Base-by-base conservation (phyloP, 73 alveolate genomes). In the Halteria grandinella region DNA sequence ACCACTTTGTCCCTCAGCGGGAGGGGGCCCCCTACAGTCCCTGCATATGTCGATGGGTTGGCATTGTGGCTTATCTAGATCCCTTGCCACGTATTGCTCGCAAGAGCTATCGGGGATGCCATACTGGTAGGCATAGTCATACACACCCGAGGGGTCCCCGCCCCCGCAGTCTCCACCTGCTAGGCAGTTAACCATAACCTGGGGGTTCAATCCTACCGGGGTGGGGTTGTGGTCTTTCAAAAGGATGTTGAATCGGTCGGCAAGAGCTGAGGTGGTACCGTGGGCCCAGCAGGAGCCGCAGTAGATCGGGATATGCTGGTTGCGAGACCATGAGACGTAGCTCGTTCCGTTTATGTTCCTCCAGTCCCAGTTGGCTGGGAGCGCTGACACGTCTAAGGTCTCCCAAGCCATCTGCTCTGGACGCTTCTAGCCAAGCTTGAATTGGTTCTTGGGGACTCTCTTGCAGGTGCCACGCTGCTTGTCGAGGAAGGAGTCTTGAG, bases 191-290 rank as follows among this genome's bases (percentile, higher is more conserved):
- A 82, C 49, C 41, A 88, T 58, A 73, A 85, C 69, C 63, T 89
- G 69, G 21, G 52, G 75, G 51, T 81, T 57, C 36, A 90, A 79
- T 34, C 75, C 81, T 27, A 79, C 71, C 25, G 89, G 86, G 44
- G 91, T 81, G 41, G 66, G 83, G 24, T 40, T 52, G 52, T 15
- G 87, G 25, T 48, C 86, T 76, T 43, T 86, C 70, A 51, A 20
- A 20, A 76, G 21, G 69, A 93, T 93, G 54, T 90, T 89, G 83
- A 93, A 86, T 93, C 98, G 86, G 51, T 93, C 98, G 52, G 98
- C 92, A 53, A 93, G 64, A 0, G 97, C 62, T 2, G 98, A 79
- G 27, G 97, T 81, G 2, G 94, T 52, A 15, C 94, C 96, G 48
- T 86, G 91, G 45, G 93, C 96, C 96, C 96, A 89, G 75, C 96